Base-by-base conservation (phyloP, 495 filamentous ascomycete genomes). In the Penicillium cosmopolitanum region DNA sequence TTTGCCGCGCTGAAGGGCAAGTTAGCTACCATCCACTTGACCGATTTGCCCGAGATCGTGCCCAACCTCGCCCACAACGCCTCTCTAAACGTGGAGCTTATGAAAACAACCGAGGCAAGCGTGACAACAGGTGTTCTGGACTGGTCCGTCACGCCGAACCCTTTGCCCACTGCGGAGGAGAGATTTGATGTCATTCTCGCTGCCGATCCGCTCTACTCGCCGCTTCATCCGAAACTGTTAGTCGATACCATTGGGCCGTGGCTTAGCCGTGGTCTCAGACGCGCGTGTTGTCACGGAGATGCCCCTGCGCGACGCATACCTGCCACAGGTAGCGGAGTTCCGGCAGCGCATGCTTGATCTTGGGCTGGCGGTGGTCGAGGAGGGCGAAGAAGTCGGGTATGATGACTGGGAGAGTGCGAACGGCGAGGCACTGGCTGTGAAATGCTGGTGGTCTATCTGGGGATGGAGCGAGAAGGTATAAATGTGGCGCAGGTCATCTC, bases 151-250 rank as follows among this genome's bases (percentile, higher is more conserved):
- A 19, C 77, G 8, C 76, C 79, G 0, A 57, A 63, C 2, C 72
- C 73, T 15, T 62, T 66, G 18, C 77, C 75, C 23, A 58, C 67
- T 13, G 66, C 71, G 13, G 65, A 72, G 19, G 77, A 78, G 42
- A 78, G 75, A 12, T 89, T 85, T 66, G 77, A 83, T 51, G 53
- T 87, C 21, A 84, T 92, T 31, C 74, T 93, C 5, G 88, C 87
- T 2, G 86, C 90, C 2, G 90, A 93, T 68, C 82, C 87, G 15
- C 64, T 93, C 5, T 93, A 93, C 70, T 86, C 85, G 7, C 76
- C 85, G 5, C 78, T 79, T 5, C 90, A 93, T 65, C 87, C 89
- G 3, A 67, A 64, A 15, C 78, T 87, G 66, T 68, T 93, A 9
- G 85, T 85, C 1, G 65, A 82, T 12, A 82, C 84, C 3, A 82